Evolutionary conservation across 768 basidiomycete genomes (phyloP).

Genomic region (Trametes meyenii): DNA sequence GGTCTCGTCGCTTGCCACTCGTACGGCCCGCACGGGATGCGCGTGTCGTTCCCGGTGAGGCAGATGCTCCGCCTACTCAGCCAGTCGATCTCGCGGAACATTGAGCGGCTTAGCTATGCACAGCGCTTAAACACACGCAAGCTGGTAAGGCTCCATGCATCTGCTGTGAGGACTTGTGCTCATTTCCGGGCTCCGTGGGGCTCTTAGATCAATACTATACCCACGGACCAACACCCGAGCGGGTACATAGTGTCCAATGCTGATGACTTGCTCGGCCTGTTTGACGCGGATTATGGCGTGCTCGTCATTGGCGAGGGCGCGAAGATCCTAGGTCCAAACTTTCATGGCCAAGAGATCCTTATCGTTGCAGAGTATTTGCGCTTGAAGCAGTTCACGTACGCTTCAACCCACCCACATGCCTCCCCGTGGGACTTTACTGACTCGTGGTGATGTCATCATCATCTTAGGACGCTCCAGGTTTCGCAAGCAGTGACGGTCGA

Average conservation of each 20-base stretch:
- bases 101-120: conserved; percentile 79
- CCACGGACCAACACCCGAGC: conserved; percentile 66
- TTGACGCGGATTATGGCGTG: conserved; percentile 79
- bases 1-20: conserved; percentile 79
- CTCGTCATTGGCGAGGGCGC: conserved; percentile 72
- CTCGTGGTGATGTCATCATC: not conserved
- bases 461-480: conserved; percentile 62
- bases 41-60: conserved; percentile 82
- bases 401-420: conserved; percentile 14
- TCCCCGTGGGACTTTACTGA: not conserved
- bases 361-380: conserved; percentile 81
- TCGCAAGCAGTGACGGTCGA: conserved; percentile 69
- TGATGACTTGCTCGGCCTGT: conserved; percentile 74
- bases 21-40: conserved; percentile 78
- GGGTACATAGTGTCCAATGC: conserved; percentile 82
- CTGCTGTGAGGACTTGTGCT: not conserved
- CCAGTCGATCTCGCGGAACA: conserved; percentile 78
- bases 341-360: conserved; percentile 76
- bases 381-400: conserved; percentile 68
- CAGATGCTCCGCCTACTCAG: conserved; percentile 81
- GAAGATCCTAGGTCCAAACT: conserved; percentile 69
- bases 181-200: not conserved
- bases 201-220: conserved; percentile 67
- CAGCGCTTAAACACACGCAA: conserved; percentile 75
- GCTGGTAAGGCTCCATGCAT: conserved; percentile 48